These are phyloP conservation scores for Pichia eremophila DNA, from an alignment of 805 yeast genomes.

Conservation along the genomic window DNA sequence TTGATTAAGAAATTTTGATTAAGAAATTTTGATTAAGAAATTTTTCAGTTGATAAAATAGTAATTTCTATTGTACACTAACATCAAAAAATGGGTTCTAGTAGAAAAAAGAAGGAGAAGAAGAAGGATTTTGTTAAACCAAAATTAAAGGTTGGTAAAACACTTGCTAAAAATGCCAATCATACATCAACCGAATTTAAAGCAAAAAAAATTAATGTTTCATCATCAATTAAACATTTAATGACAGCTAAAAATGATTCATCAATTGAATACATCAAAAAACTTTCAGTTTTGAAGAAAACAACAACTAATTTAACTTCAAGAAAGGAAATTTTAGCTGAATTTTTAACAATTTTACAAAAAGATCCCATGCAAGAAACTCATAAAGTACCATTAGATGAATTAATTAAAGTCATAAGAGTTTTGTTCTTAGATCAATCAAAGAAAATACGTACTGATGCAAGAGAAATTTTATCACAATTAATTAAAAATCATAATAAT, in stretches of 20 bases:
- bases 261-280: constrained; percentile 35
- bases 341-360: constrained; percentile 7
- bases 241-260: neutral
- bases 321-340: constrained; percentile 15
- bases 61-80: too few relatives aligned
- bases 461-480: constrained; percentile 5
- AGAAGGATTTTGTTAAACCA: constrained; percentile 65
- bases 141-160: constrained; percentile 87
- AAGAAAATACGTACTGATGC: constrained; percentile 35
- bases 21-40: too few relatives aligned
- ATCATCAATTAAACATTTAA: constrained; percentile 24
- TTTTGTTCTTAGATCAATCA: constrained; percentile 61
- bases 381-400: constrained; percentile 39
- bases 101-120: constrained; percentile 53
- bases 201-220: constrained; percentile 40
- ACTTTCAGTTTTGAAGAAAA: constrained; percentile 59
- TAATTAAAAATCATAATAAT: constrained; percentile 9
- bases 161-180: constrained; percentile 58
- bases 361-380: constrained; percentile 28
- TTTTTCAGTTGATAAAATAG: too few relatives aligned
- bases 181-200: constrained; percentile 78
- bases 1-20: too few relatives aligned
- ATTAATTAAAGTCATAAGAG: constrained; percentile 46
- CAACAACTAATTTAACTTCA: constrained; percentile 13
- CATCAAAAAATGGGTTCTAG: constrained; percentile 35